Base-by-base conservation (phyloP, 2,329 filamentous ascomycete genomes). In the Aspergillus sojae region DNA sequence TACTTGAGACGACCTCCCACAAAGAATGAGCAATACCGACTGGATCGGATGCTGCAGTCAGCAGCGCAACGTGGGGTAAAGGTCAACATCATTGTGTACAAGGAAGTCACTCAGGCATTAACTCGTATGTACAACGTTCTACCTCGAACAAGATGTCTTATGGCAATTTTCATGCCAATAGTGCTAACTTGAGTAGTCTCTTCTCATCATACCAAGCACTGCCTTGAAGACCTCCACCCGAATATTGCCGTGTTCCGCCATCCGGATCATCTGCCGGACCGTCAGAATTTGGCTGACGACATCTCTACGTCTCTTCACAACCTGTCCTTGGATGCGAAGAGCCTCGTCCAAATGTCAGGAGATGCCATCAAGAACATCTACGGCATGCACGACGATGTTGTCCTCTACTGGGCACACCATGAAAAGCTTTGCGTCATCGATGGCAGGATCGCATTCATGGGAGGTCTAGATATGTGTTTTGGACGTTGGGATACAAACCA, bases 351-450 rank as follows among this genome's bases (percentile, higher is more conserved):
- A 70, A 82, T 93, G 50, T 91, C 91, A 0, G 83, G 84, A 28
- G 91, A 95, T 71, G 86, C 90, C 1, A 74, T 96, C 56, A 91
- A 93, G 74, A 87, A 89, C 0, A 79, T 97, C 1, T 97, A 96
- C 72, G 94, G 94, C 60, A 89, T 91, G 57, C 88, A 88, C 39
- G 91, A 93, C 36, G 93, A 91, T 68, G 87, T 93, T 1, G 90
- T 96, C 12, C 80, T 97, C 1, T 97, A 92, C 78, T 97, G 93
- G 93, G 92, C 93, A 3, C 93, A 97, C 71, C 93, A 97, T 70
- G 93, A 97, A 79, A 97, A 97, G 78, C 85, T 97, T 0, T 92
- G 92, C 69, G 75, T 97, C 2, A 81, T 97, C 19, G 93, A 97
- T 75, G 87, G 89, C n/a, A 83, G 84, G 11, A 82, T 89, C 61